These are phyloP conservation scores for Tetraselmis chui DNA, from an alignment of 139 green algal genomes.

Conservation along the genomic window DNA sequence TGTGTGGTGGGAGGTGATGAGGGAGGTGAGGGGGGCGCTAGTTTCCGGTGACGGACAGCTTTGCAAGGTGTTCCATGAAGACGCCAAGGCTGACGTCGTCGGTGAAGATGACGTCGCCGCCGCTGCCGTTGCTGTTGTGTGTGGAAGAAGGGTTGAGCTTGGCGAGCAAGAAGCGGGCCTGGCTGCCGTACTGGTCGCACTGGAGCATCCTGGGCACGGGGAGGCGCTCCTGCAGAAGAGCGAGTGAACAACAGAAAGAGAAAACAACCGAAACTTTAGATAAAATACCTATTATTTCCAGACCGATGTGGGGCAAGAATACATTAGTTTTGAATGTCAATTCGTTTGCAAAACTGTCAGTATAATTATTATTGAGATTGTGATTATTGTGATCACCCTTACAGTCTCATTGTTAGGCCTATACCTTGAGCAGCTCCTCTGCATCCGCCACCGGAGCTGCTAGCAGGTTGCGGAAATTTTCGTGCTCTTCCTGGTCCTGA, in stretches of 20 bases:
- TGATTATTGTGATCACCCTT: too few species aligned
- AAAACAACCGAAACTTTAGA: too few species aligned
- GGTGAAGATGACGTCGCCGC: slow-evolving; percentile 56
- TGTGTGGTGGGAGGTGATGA: background rate
- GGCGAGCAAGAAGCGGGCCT: slow-evolving; percentile 54
- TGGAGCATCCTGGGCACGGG: slow-evolving; percentile 45
- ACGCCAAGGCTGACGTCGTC: slow-evolving; percentile 56
- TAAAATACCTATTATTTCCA: too few species aligned
- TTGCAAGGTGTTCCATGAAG: slow-evolving; percentile 52
- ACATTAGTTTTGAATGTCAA: too few species aligned
- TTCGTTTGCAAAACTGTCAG: too few species aligned
- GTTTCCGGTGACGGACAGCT: background rate
- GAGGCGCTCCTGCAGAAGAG: slow-evolving; percentile 14
- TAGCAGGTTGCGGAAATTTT: slow-evolving; percentile 42
- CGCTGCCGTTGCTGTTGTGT: slow-evolving; percentile 17
- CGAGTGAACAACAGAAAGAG: too few species aligned
- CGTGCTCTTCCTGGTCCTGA: slow-evolving; percentile 23
- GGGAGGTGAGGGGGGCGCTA: background rate
- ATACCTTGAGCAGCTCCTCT: slow-evolving; percentile 12
- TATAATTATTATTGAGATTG: too few species aligned
- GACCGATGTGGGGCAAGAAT: too few species aligned
- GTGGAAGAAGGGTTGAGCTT: slow-evolving; percentile 53
- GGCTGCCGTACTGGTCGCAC: slow-evolving; percentile 46
- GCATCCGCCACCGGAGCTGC: slow-evolving; percentile 34
- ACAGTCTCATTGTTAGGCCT: too few species aligned